These are phyloP conservation scores for Brasilioporus rufonigricans DNA, from an alignment of 768 basidiomycete species.

Conservation along the genomic window DNA sequence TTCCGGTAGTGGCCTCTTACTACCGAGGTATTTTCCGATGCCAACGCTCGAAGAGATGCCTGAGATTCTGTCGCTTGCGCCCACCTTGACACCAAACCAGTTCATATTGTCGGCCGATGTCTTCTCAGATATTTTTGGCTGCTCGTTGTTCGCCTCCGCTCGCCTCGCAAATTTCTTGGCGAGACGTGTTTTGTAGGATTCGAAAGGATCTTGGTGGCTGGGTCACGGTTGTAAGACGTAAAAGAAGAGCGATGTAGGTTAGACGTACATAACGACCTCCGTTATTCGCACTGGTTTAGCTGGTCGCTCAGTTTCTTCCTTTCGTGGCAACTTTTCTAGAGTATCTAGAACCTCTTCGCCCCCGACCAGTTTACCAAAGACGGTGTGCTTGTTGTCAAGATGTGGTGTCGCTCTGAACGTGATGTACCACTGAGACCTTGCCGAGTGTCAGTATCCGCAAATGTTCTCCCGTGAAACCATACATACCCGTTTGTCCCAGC, in stretches of 20 bases:
- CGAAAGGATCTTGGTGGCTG: constrained; percentile 94
- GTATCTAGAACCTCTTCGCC: constrained; percentile 88
- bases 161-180: constrained; percentile 66
- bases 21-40: constrained; percentile 78
- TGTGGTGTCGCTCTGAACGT: constrained; percentile 83
- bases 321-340: constrained; percentile 76
- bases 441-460: background rate
- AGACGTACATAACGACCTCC: constrained; percentile 77
- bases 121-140: constrained; percentile 40
- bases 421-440: constrained; percentile 89
- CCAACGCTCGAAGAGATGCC: constrained; percentile 36
- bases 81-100: constrained; percentile 90
- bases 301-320: constrained; percentile 85
- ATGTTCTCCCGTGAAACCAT: background rate
- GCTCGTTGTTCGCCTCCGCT: constrained; percentile 28
- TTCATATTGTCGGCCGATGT: constrained; percentile 69
- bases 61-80: constrained; percentile 38
- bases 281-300: constrained; percentile 83
- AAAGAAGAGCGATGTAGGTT: background rate
- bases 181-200: constrained; percentile 83
- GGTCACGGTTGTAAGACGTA: constrained; percentile 7
- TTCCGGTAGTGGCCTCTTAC: constrained; percentile 44
- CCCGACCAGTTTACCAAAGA: constrained; percentile 96
- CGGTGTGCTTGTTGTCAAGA: constrained; percentile 91
- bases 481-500: constrained; percentile 80